These are phyloP conservation scores for Fonsecaea erecta DNA, from an alignment of 2,329 filamentous ascomycete species.

Conservation along the genomic window DNA sequence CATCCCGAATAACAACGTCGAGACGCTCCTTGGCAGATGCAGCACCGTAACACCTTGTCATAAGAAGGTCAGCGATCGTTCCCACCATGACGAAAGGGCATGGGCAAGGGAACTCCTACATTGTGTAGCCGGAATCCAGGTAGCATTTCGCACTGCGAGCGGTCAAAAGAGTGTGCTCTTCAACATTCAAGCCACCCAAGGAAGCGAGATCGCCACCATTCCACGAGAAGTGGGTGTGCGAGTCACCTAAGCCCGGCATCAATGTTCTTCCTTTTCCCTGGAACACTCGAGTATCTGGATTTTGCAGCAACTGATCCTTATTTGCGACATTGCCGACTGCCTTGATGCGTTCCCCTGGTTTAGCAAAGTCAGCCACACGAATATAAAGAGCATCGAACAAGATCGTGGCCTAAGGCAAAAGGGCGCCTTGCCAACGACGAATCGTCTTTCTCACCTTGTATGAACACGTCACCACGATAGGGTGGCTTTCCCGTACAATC, in stretches of 20 bases:
- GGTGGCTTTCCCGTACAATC: slow-evolving; percentile 47
- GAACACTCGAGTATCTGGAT: slow-evolving; percentile 45
- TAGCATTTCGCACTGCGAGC: slow-evolving; percentile 51
- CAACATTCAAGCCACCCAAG: slow-evolving; percentile 50
- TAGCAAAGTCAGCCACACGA: not conserved
- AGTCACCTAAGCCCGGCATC: slow-evolving; percentile 57
- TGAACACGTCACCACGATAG: slow-evolving; percentile 48
- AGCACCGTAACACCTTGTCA: slow-evolving; percentile 50
- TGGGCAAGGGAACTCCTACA: slow-evolving; percentile 40
- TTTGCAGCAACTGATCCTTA: slow-evolving; percentile 38
- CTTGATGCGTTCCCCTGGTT: slow-evolving; percentile 42
- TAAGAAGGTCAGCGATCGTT: not conserved
- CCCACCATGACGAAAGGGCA: not conserved
- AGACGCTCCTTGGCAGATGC: slow-evolving; percentile 54
- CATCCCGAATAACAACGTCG: slow-evolving; percentile 55
- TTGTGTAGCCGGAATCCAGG: slow-evolving; percentile 57
- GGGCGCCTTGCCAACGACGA: not conserved
- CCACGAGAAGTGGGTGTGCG: slow-evolving; percentile 57
- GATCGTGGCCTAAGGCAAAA: not conserved
- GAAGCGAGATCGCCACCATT: slow-evolving; percentile 51
- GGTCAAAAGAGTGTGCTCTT: slow-evolving; percentile 56
- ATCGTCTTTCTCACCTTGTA: slow-evolving; percentile 41
- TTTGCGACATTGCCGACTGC: slow-evolving; percentile 44
- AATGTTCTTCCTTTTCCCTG: slow-evolving; percentile 52
- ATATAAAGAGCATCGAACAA: not conserved